Percentiles rank a stretch among this genome's conserved stretches.
Conservation (phyloP, 2,329 filamentous ascomycete species). For the Cadophora gregata region DNA sequence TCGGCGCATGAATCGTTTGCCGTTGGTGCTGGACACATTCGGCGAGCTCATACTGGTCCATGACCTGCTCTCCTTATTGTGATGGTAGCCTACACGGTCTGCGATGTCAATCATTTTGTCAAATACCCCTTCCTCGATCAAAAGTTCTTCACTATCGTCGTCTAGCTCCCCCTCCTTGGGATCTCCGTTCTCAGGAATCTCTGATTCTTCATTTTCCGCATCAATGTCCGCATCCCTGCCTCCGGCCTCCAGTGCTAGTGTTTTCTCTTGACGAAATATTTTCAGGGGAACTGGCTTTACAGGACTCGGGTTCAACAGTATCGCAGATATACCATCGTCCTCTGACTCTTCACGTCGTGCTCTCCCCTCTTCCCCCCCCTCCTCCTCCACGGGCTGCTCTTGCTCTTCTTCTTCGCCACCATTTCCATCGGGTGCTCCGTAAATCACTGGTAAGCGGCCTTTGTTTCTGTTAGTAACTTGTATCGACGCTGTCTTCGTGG, state of each 20-base stretch:
- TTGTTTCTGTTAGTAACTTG: neutral
- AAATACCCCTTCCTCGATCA: slow-evolving; percentile 12
- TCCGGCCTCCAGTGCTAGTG: neutral
- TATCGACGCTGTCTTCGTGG: neutral
- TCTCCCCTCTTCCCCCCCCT: neutral
- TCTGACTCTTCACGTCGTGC: neutral
- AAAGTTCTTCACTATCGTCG: neutral
- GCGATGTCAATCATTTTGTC: slow-evolving; percentile 21
- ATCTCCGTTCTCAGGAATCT: neutral
- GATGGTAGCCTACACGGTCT: slow-evolving; percentile 17
- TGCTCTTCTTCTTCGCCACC: neutral
- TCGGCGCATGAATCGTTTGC: neutral
- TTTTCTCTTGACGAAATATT: neutral
- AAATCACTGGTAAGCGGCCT: neutral
- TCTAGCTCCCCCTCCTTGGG: neutral
- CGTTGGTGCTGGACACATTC: neutral
- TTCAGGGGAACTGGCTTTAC: slow-evolving; percentile 14
- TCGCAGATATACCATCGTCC: slow-evolving; percentile 12
- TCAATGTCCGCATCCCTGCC: neutral
- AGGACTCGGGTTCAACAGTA: slow-evolving; percentile 27
- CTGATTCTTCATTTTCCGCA: neutral
- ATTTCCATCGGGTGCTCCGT: neutral
- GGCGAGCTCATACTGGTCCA: neutral
- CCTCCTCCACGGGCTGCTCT: neutral
- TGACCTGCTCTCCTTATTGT: neutral